Evolutionary conservation across 306 rosid species (phyloP).

Genomic region (Glycine latifolia): DNA sequence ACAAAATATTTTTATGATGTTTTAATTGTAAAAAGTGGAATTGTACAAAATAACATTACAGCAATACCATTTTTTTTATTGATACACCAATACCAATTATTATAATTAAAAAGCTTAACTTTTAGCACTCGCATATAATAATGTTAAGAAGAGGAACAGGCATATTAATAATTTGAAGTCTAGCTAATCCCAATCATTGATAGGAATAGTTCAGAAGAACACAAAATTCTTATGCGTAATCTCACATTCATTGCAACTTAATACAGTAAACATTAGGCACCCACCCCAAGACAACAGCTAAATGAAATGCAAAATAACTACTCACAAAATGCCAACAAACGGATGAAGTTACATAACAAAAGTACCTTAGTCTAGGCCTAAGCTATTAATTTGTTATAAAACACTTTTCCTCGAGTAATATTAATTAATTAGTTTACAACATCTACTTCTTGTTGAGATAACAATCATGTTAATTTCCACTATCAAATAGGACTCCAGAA

Average conservation of each 20-base stretch:
- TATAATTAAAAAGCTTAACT: neutral
- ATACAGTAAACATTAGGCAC: neutral
- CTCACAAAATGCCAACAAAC: conserved; percentile 17
- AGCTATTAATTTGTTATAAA: neutral
- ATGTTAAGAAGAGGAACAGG: neutral
- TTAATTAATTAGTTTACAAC: too few relatives aligned
- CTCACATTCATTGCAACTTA: neutral
- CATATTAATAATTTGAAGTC: neutral
- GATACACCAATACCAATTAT: neutral
- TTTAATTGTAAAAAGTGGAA: neutral
- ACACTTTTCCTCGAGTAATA: neutral
- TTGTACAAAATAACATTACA: neutral
- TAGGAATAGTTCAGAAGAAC: neutral
- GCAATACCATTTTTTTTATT: neutral
- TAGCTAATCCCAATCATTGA: neutral
- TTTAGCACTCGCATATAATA: neutral
- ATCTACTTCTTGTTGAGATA: conserved; percentile 11
- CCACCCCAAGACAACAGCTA: neutral
- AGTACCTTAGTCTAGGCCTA: neutral
- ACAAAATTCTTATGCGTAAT: neutral
- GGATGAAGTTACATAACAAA: neutral
- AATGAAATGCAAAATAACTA: conserved; percentile 20
- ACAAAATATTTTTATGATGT: neutral
- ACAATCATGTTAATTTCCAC: conserved; percentile 35
- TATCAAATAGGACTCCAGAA: neutral